Evolutionary conservation across 176 grass and related monocot genomes (phyloP).

Genomic region (Cenchrus fungigraminus): DNA sequence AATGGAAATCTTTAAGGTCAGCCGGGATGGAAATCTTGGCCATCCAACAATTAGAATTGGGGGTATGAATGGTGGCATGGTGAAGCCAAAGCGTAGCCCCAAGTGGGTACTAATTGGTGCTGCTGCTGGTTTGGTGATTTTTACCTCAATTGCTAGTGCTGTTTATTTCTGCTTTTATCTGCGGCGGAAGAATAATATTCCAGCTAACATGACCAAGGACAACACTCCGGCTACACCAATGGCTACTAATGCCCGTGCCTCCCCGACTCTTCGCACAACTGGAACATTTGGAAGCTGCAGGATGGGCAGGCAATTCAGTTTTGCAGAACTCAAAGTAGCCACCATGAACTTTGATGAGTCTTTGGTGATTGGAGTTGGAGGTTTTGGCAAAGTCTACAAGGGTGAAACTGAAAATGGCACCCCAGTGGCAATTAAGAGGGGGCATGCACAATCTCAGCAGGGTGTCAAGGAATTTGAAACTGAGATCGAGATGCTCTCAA

Average conservation of each 20-base stretch:
- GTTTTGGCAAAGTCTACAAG: constrained; percentile 92
- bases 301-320: constrained; percentile 63
- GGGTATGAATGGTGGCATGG: constrained; percentile 27
- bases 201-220: constrained; percentile 41
- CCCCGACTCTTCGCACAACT: constrained; percentile 30
- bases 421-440: constrained; percentile 81
- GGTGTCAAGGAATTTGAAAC: constrained; percentile 91
- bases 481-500: constrained; percentile 95
- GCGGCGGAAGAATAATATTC: constrained; percentile 44
- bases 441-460: constrained; percentile 71
- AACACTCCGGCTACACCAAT: constrained; percentile 41
- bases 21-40: constrained; percentile 71
- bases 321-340: constrained; percentile 73
- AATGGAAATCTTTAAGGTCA: constrained; percentile 98
- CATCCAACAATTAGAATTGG: constrained; percentile 63
- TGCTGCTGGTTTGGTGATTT: constrained; percentile 53
- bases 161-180: constrained; percentile 41
- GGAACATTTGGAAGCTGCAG: constrained; percentile 48
- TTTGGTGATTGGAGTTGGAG: constrained; percentile 85
- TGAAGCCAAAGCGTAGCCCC: constrained; percentile 51
- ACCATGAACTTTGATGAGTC: constrained; percentile 86
- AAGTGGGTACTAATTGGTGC: constrained; percentile 60
- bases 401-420: constrained; percentile 62
- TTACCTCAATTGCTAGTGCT: constrained; percentile 45
- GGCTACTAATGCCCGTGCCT: constrained; percentile 45